These are phyloP conservation scores for Amylocarpus encephaloides DNA, from an alignment of 2,329 filamentous ascomycete genomes.

Conservation along the genomic window DNA sequence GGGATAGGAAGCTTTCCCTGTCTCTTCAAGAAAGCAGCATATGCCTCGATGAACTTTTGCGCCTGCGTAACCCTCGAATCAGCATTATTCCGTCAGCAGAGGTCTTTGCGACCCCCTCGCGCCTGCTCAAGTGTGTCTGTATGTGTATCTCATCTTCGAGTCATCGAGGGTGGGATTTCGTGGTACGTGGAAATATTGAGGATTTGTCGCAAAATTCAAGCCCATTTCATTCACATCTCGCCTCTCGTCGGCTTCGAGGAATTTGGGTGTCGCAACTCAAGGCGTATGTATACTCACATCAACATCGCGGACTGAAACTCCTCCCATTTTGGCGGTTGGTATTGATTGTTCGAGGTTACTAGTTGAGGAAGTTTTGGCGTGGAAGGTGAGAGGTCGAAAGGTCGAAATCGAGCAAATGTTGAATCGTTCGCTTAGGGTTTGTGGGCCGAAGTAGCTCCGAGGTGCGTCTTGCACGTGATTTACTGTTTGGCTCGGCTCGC, in stretches of 20 bases:
- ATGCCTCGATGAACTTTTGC: slow-evolving; percentile 84
- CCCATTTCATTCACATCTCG: slow-evolving; percentile 9
- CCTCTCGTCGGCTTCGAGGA: slow-evolving; percentile 3
- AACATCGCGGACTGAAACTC: slow-evolving; percentile 78
- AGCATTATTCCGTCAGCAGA: slow-evolving; percentile 70
- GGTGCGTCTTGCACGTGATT: too few species aligned
- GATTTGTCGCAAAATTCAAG: slow-evolving; percentile 1
- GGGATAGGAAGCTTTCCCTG: slow-evolving; percentile 89
- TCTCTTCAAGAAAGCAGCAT: slow-evolving; percentile 86
- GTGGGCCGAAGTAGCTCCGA: too few species aligned
- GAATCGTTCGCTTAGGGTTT: too few species aligned
- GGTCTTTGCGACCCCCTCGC: slow-evolving; percentile 66
- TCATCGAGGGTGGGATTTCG: slow-evolving; percentile 13
- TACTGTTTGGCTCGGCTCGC: too few species aligned
- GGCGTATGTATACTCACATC: slow-evolving; percentile 55
- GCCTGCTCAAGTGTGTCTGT: slow-evolving; percentile 50
- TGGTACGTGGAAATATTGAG: slow-evolving; percentile 7
- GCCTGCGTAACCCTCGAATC: slow-evolving; percentile 55
- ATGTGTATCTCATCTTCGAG: slow-evolving; percentile 14
- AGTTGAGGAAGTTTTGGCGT: too few species aligned
- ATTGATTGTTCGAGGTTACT: slow-evolving; percentile 20
- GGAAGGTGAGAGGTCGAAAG: too few species aligned
- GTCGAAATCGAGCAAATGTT: too few species aligned
- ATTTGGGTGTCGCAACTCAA: slow-evolving; percentile 5
- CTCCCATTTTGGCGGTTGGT: slow-evolving; percentile 67